Conservation (phyloP, 306 rosid genomes). For the Quercus wislizeni region DNA sequence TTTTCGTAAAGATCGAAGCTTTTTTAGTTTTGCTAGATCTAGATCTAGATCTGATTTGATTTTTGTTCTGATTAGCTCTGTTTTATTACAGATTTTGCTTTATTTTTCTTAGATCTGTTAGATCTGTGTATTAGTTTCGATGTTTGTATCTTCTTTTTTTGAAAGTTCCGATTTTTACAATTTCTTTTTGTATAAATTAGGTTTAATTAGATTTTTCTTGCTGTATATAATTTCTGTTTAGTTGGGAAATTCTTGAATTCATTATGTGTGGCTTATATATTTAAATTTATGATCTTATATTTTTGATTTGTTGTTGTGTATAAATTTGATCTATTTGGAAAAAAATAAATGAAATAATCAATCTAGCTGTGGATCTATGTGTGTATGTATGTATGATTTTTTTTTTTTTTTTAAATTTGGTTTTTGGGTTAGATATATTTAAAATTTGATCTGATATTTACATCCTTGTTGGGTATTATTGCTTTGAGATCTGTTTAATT, state of each 20-base stretch:
- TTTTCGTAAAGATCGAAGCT: not conserved
- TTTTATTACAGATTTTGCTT: conserved; percentile 9
- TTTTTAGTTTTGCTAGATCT: not conserved
- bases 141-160: not conserved
- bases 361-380: not conserved
- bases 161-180: not conserved
- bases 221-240: too few species aligned
- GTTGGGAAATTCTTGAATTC: too few species aligned
- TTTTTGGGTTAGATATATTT: not conserved
- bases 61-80: conserved; percentile 21
- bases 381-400: not conserved
- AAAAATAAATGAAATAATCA: not conserved
- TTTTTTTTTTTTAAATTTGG: not conserved
- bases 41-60: conserved; percentile 38
- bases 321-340: not conserved
- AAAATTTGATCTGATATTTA: too few species aligned
- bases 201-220: not conserved
- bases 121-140: not conserved
- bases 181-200: not conserved
- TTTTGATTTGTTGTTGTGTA: too few species aligned
- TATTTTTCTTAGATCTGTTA: not conserved
- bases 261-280: too few species aligned
- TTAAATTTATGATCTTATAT: too few species aligned
- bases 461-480: too few species aligned
- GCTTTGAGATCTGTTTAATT: not conserved